Base-by-base conservation (phyloP, 2,329 filamentous ascomycete species). In the Claviceps pusilla region DNA sequence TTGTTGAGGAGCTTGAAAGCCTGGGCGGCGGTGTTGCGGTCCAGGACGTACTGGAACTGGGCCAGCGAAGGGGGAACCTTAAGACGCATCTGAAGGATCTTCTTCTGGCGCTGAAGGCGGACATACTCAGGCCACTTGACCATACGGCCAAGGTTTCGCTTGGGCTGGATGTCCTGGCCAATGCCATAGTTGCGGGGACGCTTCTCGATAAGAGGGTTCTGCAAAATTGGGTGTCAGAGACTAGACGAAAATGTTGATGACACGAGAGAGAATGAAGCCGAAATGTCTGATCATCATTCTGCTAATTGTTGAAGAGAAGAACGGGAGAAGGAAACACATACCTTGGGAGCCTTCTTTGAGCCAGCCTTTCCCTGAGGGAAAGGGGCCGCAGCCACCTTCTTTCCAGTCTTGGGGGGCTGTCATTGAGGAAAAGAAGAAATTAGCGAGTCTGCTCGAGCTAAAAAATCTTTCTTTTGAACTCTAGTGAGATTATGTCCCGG, bases 401-500 rank as follows among this genome's bases (percentile, higher is more conserved):
- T 97, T 81, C 89, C 89, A 70, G 79, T 73, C 80, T 97, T 98
- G 73, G 91, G 87, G 86, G 93, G 89, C 93, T 97, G 80, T 97
- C 90, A 97, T 97, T 93, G 91, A 97, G 91, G 89, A 94, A 90
- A 90, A 93, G 87, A 95, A 89, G 84, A 88, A 78, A 89, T 95
- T 87, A 96, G 89, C 86, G 76, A 80, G 78, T 82, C 29, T 81
- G 84, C 80, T 84, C 84, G 78, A 79, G 83, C 82, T 75, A 75
- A 76, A 76, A 77, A 78, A 79, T 87, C 85, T 89, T 87, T 83
- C 85, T 82, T 86, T 82, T 86, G 76, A 86, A 86, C 89, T 95
- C 89, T 94, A 94, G 76, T 84, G 88, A 93, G 86, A 79, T 47
- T 19, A 24, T 48, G 42, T 52, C 48, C 29, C 33, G 54, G 50